Conservation (phyloP, 2,329 filamentous ascomycete species). For the Aspergillus intermedius region DNA sequence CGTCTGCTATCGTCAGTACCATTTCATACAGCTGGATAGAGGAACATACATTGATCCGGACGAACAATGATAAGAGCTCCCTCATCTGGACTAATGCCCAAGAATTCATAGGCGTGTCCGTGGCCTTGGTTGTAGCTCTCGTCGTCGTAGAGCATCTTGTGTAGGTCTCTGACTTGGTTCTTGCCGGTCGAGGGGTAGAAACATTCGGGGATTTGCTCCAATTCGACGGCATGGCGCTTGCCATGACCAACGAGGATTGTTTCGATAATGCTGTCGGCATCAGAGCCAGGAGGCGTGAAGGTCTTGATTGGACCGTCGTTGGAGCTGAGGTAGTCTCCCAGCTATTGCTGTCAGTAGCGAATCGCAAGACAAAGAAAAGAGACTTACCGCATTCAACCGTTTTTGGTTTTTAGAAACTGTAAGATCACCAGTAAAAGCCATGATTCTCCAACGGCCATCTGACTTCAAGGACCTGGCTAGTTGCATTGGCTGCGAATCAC, state of each 20-base stretch:
- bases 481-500: conserved; percentile 54
- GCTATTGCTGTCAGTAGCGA: conserved; percentile 14
- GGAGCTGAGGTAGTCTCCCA: conserved; percentile 37
- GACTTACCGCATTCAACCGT: conserved; percentile 35
- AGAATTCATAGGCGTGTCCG: conserved; percentile 52
- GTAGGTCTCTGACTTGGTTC: conserved; percentile 51
- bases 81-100: conserved; percentile 44
- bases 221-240: conserved; percentile 43
- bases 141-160: conserved; percentile 55
- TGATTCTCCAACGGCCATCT: conserved; percentile 47
- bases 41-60: conserved; percentile 52
- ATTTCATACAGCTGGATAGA: too few relatives aligned
- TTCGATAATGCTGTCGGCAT: conserved; percentile 54
- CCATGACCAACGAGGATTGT: conserved; percentile 49
- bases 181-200: conserved; percentile 54
- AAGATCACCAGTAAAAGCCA: conserved; percentile 46
- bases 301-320: conserved; percentile 34
- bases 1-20: conserved; percentile 21
- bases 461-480: conserved; percentile 45
- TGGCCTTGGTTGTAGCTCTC: conserved; percentile 51
- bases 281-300: conserved; percentile 38
- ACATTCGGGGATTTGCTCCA: conserved; percentile 48
- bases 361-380: background rate
- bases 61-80: conserved; percentile 51
- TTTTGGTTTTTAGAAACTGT: conserved; percentile 13